Percentiles rank a stretch among this genome's conserved stretches.
Conservation (phyloP, 345 rosid genomes). For the Lepidium sativum region DNA sequence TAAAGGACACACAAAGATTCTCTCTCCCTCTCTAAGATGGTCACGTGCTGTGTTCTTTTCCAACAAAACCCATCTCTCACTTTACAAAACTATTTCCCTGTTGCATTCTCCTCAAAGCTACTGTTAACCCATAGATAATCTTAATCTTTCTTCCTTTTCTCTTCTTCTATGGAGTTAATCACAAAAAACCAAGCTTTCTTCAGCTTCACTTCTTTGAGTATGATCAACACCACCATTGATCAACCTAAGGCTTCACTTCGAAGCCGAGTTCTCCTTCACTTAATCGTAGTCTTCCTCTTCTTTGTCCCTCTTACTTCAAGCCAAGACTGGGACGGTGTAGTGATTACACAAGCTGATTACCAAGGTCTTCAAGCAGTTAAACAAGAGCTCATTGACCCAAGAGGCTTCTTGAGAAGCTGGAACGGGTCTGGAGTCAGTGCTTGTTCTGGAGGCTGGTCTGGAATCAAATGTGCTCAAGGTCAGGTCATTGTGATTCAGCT, state of each 20-base stretch:
- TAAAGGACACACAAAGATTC: slow-evolving; percentile 34
- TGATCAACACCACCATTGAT: slow-evolving; percentile 13
- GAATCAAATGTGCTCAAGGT: slow-evolving; percentile 89
- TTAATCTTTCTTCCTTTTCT: neutral
- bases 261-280: slow-evolving; percentile 18
- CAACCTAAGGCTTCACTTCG: slow-evolving; percentile 17
- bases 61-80: slow-evolving; percentile 24
- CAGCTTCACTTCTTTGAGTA: neutral
- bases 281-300: neutral
- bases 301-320: slow-evolving; percentile 25
- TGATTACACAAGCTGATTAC: slow-evolving; percentile 68
- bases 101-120: slow-evolving; percentile 21
- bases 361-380: slow-evolving; percentile 72
- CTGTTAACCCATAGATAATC: neutral
- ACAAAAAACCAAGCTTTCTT: neutral
- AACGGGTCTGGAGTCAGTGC: slow-evolving; percentile 59
- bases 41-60: slow-evolving; percentile 41
- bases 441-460: slow-evolving; percentile 89
- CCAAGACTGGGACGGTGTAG: slow-evolving; percentile 60
- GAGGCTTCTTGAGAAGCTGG: slow-evolving; percentile 74
- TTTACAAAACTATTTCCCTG: slow-evolving; percentile 35
- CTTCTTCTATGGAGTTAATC: slow-evolving; percentile 7
- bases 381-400: slow-evolving; percentile 54
- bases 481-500: slow-evolving; percentile 82
- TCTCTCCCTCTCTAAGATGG: slow-evolving; percentile 27